These are phyloP conservation scores for Citrullus amarus DNA, from an alignment of 306 rosid genomes.

Conservation along the genomic window DNA sequence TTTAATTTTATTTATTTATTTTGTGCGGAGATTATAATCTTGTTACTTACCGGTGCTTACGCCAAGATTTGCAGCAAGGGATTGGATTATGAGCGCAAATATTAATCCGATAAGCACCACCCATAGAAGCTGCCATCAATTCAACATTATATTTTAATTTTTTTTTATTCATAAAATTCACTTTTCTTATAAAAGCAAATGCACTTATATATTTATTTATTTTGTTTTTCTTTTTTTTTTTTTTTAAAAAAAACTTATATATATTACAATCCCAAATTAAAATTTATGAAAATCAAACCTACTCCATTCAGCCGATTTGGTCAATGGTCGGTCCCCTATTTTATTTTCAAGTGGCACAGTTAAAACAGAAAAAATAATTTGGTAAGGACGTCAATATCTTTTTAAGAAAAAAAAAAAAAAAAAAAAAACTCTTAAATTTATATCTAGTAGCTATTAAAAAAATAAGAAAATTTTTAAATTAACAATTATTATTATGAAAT, in stretches of 20 bases:
- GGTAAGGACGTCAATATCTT: no score
- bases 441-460: no score
- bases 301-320: not conserved
- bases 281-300: not conserved
- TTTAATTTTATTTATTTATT: no score
- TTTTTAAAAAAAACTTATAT: not conserved
- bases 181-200: not conserved
- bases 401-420: no score
- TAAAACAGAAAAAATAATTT: not conserved
- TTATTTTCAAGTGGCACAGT: not conserved
- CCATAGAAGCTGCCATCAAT: slow-evolving; percentile 62
- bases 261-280: not conserved
- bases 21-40: no score
- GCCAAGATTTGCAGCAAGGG: slow-evolving; percentile 86
- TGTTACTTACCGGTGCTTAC: slow-evolving; percentile 47
- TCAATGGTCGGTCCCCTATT: not conserved
- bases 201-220: not conserved
- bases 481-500: no score
- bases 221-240: no score
- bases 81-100: slow-evolving; percentile 80
- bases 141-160: not conserved
- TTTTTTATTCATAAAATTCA: no score
- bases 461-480: no score
- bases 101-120: slow-evolving; percentile 62
- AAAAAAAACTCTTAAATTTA: no score